Evolutionary conservation across 1,139 yeast genomes (phyloP), one percentile per base, ranked within the genome.

Genomic region (Kurtzmaniella quercitrusa): DNA sequence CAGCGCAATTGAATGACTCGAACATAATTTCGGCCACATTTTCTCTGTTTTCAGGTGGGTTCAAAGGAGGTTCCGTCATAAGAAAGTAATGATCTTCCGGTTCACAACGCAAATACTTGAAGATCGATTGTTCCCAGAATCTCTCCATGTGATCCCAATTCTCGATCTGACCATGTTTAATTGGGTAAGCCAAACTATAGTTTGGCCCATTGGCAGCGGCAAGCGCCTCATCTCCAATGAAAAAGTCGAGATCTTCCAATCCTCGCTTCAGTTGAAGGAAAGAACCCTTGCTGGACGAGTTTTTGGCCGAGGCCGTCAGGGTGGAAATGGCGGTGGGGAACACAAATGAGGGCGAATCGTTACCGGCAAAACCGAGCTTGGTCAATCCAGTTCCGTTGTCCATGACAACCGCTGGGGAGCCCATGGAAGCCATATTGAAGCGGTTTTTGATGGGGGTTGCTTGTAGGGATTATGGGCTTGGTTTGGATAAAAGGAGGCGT

Each of bases 141-240:
- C 98, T 77, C 65, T 93, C 99, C 99, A 93, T 93, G 61, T 93
- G 97, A 68, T 94, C 98, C 99, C 99, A 93, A 62, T 93, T 89
- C 64, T 93, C 98, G 51, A 93, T 84, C 68, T 93, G 98, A 18
- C 99, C 99, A 59, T 93, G 98, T 63, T 88, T 85, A 50, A 93
- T 88, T 15, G 99, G 99, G 58, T 93, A 93, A 49, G 82, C 80
- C 48, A 94, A 72, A 37, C 93, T 86, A 64, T 93, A 94, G 41
- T 88, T 84, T 17, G 95, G 89, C 3, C 96, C 95, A 59, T 80
- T 84, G 14, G 97, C 84, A 12, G 96, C 96, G 41, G 77, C 79
- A 35, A 93, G 60, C 1, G 98, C 99, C 61, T 91, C 98, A 56
- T 93, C 93, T 26, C 99, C 98, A 57, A 94, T 94, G 63, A 75